Evolutionary conservation across 1,284 basidiomycete species (phyloP).

Genomic region (Austroboletus novae-zelandiae): DNA sequence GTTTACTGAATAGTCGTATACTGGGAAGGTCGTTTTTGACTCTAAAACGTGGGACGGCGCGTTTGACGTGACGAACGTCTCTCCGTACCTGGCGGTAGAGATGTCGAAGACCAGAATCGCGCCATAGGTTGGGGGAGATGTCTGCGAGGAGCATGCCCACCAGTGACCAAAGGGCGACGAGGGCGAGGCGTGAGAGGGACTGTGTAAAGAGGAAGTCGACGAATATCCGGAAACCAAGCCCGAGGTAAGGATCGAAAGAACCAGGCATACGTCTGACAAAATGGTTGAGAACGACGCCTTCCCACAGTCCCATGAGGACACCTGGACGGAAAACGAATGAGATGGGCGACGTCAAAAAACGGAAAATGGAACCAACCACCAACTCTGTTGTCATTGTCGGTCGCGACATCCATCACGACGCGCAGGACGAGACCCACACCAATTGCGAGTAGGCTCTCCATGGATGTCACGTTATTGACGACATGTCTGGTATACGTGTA

Average conservation of each 20-base stretch:
- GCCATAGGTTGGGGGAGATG: constrained; percentile 57
- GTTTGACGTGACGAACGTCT: constrained; percentile 36
- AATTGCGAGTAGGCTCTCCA: constrained; percentile 57
- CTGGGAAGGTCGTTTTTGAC: constrained; percentile 32
- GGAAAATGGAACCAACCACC: constrained; percentile 25
- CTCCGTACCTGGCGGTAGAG: constrained; percentile 54
- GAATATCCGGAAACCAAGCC: constrained; percentile 59
- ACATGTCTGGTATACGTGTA: constrained; percentile 36
- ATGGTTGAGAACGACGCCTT: constrained; percentile 69
- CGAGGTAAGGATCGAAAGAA: constrained; percentile 58
- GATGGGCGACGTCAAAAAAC: background rate
- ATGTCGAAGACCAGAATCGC: constrained; percentile 53
- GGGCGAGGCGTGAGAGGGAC: constrained; percentile 51
- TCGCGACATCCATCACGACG: constrained; percentile 46
- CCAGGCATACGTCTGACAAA: constrained; percentile 62
- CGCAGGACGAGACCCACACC: constrained; percentile 50
- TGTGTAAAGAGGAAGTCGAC: constrained; percentile 66
- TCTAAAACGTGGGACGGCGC: constrained; percentile 30
- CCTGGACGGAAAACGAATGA: constrained; percentile 30
- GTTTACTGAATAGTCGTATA: constrained; percentile 24
- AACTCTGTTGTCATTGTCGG: constrained; percentile 45
- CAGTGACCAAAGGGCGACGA: constrained; percentile 64
- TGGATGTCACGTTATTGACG: constrained; percentile 35
- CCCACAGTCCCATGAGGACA: constrained; percentile 70
- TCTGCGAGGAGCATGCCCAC: constrained; percentile 69